Evolutionary conservation across 2,329 filamentous ascomycete genomes (phyloP).

Genomic region (Xylaria sp.): DNA sequence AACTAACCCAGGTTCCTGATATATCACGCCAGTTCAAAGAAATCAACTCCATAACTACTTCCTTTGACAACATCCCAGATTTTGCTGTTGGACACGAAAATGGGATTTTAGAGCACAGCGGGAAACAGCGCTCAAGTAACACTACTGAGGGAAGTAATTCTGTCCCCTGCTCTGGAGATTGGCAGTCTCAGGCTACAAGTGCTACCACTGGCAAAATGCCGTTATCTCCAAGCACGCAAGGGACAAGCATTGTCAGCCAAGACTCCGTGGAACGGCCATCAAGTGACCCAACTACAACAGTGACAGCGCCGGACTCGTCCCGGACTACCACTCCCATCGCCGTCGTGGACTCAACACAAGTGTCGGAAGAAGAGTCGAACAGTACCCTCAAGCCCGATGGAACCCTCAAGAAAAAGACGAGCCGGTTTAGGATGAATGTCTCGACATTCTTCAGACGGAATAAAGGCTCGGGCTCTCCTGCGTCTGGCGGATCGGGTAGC

Average conservation of each 20-base stretch:
- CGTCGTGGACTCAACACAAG: slow-evolving; percentile 45
- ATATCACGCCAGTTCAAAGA: slow-evolving; percentile 54
- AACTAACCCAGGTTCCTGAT: slow-evolving; percentile 50
- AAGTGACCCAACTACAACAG: slow-evolving; percentile 56
- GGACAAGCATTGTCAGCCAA: slow-evolving; percentile 72
- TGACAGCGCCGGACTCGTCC: slow-evolving; percentile 54
- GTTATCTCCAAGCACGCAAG: slow-evolving; percentile 72
- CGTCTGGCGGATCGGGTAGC: slow-evolving; percentile 43
- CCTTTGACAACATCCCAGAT: slow-evolving; percentile 61
- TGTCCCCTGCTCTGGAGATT: slow-evolving; percentile 65
- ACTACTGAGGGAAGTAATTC: slow-evolving; percentile 70
- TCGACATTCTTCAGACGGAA: slow-evolving; percentile 67
- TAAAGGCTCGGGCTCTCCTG: slow-evolving; percentile 56
- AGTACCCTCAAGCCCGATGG: slow-evolving; percentile 62
- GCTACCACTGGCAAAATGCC: slow-evolving; percentile 73
- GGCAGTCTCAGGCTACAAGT: slow-evolving; percentile 71
- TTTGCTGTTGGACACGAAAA: slow-evolving; percentile 58
- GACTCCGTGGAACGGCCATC: slow-evolving; percentile 65
- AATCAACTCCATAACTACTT: slow-evolving; percentile 57
- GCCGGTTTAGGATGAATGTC: slow-evolving; percentile 72
- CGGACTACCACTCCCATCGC: slow-evolving; percentile 46
- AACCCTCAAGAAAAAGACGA: slow-evolving; percentile 70
- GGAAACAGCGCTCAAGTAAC: slow-evolving; percentile 68
- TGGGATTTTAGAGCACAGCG: slow-evolving; percentile 49
- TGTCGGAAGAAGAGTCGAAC: slow-evolving; percentile 54